Conservation (phyloP, 352 stramenopile species). For the Globisporangium polare region DNA sequence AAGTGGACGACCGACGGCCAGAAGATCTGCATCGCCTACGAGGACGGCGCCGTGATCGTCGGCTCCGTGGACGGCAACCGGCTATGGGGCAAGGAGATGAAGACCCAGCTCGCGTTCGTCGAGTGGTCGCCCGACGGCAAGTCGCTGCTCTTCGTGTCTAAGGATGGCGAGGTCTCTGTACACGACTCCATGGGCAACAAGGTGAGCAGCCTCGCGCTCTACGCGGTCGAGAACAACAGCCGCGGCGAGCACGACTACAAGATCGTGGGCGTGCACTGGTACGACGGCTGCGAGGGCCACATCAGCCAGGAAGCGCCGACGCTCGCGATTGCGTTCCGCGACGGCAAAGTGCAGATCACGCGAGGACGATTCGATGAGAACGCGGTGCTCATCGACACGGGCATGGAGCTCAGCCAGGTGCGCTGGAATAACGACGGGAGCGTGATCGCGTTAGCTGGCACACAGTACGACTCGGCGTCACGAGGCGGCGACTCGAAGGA, state of each 20-base stretch:
- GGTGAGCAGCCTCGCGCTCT: slow-evolving; percentile 73
- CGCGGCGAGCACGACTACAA: slow-evolving; percentile 54
- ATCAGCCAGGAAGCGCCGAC: slow-evolving; percentile 86
- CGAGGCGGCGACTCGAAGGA: slow-evolving; percentile 40
- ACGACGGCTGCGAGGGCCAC: slow-evolving; percentile 86
- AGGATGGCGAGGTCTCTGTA: slow-evolving; percentile 79
- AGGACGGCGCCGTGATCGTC: slow-evolving; percentile 93
- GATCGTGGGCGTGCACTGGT: slow-evolving; percentile 83
- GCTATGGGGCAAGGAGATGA: slow-evolving; percentile 94
- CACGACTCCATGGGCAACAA: slow-evolving; percentile 88
- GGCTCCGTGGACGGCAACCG: slow-evolving; percentile 92
- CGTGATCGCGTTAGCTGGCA: slow-evolving; percentile 84
- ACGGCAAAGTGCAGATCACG: slow-evolving; percentile 90
- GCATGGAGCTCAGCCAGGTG: slow-evolving; percentile 79
- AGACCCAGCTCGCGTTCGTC: slow-evolving; percentile 88
- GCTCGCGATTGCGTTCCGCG: slow-evolving; percentile 89
- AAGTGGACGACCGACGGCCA: slow-evolving; percentile 93
- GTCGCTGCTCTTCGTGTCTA: slow-evolving; percentile 86
- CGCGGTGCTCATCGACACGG: slow-evolving; percentile 89
- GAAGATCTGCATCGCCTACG: slow-evolving; percentile 96
- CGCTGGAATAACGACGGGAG: slow-evolving; percentile 92
- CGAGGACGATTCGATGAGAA: slow-evolving; percentile 83
- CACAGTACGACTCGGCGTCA: slow-evolving; percentile 35
- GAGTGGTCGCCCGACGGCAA: slow-evolving; percentile 92
- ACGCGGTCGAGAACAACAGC: slow-evolving; percentile 53